phyloP scores from a whole-genome alignment of 192 early-diverging fungal species.

The Entomortierella chlamydospora region DNA sequence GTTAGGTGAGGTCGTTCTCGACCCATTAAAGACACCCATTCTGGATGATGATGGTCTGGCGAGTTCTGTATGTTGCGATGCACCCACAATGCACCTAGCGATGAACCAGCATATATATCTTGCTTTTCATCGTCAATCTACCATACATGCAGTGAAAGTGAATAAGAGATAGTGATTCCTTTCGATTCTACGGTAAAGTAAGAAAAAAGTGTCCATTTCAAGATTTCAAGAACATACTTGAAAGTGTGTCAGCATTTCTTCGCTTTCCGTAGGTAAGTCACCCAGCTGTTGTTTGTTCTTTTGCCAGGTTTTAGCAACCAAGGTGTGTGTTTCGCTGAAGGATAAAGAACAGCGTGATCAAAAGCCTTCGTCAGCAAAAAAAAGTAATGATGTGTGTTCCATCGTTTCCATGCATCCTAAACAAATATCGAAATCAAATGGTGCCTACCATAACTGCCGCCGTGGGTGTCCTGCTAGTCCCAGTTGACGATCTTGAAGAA shows the following conservation, averaged over 20 bases:
- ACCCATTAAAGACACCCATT: slow-evolving; percentile 4
- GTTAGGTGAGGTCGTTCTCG: slow-evolving; percentile 18
- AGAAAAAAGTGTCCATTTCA: too few relatives aligned
- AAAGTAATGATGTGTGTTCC: background rate
- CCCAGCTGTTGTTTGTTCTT: slow-evolving; percentile 11
- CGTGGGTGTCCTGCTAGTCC: slow-evolving; percentile 25
- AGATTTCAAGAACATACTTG: too few relatives aligned
- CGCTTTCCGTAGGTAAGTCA: background rate
- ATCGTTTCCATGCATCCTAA: background rate
- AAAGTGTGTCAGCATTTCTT: background rate
- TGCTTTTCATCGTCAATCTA: background rate
- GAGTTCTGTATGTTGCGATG: background rate
- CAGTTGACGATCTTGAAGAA: slow-evolving; percentile 22
- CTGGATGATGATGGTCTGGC: background rate
- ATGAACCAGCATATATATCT: background rate
- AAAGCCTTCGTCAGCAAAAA: background rate
- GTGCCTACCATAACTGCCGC: slow-evolving; percentile 28
- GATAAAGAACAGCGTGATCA: background rate
- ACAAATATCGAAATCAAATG: background rate
- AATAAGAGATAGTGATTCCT: background rate
- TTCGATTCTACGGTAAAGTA: too few relatives aligned
- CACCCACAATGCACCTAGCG: slow-evolving; percentile 5
- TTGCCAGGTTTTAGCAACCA: slow-evolving; percentile 20
- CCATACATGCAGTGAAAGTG: background rate
- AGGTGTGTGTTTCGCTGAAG: slow-evolving; percentile 28